phyloP scores from a whole-genome alignment of 306 rosid genomes.

The Castanospermum australe region DNA sequence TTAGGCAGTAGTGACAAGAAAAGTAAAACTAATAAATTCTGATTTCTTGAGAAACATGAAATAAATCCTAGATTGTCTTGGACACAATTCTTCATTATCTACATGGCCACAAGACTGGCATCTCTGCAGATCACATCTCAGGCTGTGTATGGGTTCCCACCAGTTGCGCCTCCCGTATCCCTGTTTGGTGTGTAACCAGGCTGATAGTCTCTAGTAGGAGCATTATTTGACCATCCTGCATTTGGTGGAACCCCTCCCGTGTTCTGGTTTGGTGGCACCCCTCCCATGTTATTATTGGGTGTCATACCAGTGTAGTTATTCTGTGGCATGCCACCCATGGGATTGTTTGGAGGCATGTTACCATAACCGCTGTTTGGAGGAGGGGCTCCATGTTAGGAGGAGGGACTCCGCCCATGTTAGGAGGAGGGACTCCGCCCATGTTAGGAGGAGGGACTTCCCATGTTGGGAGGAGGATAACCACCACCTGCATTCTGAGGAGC shows the following conservation, averaged over 20 bases:
- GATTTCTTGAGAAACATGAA: constrained; percentile 18
- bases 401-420: not conserved
- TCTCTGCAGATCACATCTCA: constrained; percentile 23
- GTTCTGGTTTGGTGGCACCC: constrained; percentile 43
- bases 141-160: constrained; percentile 33
- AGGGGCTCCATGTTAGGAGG: constrained; percentile 16
- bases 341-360: not conserved
- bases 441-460: constrained; percentile 19
- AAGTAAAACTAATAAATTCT: constrained; percentile 10
- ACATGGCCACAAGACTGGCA: constrained; percentile 45
- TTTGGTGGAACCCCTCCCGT: constrained; percentile 38
- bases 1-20: constrained; percentile 1
- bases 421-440: constrained; percentile 24
- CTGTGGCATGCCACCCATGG: constrained; percentile 20
- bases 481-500: constrained; percentile 22
- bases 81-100: constrained; percentile 33
- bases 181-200: constrained; percentile 36
- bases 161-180: constrained; percentile 35
- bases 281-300: constrained; percentile 12
- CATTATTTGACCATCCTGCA: constrained; percentile 53
- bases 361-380: constrained; percentile 27
- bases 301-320: constrained; percentile 15
- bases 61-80: constrained; percentile 10
- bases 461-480: constrained; percentile 27
- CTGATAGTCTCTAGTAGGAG: constrained; percentile 41